Conservation (phyloP, 2,329 filamentous ascomycete species). For the Acephala macrosclerotiorum region DNA sequence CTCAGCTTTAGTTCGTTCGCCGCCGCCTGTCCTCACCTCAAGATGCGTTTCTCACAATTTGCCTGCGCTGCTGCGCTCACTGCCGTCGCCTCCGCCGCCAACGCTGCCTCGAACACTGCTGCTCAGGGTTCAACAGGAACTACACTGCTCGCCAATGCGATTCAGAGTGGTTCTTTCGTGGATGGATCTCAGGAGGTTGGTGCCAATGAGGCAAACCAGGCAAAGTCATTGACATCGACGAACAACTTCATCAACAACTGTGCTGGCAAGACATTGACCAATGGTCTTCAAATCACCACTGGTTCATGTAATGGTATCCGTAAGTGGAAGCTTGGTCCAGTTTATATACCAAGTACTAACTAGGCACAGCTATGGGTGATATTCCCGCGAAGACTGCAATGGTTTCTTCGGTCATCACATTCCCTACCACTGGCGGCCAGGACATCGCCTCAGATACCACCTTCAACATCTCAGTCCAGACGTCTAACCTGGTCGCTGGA, state of each 20-base stretch:
- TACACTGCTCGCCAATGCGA: conserved; percentile 37
- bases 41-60: conserved; percentile 41
- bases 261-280: conserved; percentile 57
- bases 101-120: not conserved
- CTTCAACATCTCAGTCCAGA: conserved; percentile 46
- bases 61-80: conserved; percentile 36
- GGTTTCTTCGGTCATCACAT: conserved; percentile 44
- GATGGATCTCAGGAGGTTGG: conserved; percentile 40
- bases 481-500: conserved; percentile 46
- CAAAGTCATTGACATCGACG: conserved; percentile 38
- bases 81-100: conserved; percentile 33
- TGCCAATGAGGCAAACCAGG: conserved; percentile 37
- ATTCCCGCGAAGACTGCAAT: conserved; percentile 44
- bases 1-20: conserved; percentile 25
- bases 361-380: conserved; percentile 44
- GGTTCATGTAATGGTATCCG: conserved; percentile 66
- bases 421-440: conserved; percentile 36
- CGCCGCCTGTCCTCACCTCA: conserved; percentile 27
- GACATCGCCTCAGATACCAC: conserved; percentile 37
- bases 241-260: conserved; percentile 47
- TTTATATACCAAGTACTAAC: not conserved
- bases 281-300: conserved; percentile 62
- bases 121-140: conserved; percentile 24
- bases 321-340: conserved; percentile 31
- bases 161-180: conserved; percentile 41